Conservation (phyloP, 106 monocot genomes). For the Dendrobium catenatum region DNA sequence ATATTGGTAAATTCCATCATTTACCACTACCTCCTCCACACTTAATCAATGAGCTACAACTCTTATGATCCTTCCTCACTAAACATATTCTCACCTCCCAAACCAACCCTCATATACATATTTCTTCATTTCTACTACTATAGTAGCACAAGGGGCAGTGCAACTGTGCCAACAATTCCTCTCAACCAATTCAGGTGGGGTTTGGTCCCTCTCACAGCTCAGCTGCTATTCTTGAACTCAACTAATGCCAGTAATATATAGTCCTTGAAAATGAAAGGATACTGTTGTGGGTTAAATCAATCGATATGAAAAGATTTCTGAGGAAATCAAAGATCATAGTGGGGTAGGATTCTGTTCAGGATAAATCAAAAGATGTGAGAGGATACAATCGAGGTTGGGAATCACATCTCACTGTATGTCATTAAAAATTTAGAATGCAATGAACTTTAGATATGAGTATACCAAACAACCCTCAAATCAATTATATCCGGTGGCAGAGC, state of each 20-base stretch:
- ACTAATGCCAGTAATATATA: neutral
- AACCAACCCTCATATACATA: neutral
- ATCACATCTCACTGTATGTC: neutral
- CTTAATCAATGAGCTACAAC: neutral
- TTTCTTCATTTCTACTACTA: no score
- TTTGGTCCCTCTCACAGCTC: neutral
- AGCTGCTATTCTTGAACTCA: neutral
- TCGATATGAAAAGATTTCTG: neutral
- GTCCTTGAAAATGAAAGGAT: neutral
- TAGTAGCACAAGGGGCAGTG: neutral
- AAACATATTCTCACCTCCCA: neutral
- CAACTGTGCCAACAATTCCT: neutral
- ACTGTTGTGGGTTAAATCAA: neutral
- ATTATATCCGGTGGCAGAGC: neutral
- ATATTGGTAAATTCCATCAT: neutral
- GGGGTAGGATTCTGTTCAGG: neutral
- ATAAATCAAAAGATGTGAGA: neutral
- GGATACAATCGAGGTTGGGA: neutral
- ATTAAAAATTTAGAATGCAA: neutral
- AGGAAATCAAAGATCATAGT: neutral
- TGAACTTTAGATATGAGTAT: neutral
- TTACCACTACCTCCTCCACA: neutral
- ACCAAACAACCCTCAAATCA: neutral
- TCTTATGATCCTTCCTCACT: neutral
- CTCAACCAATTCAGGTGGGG: neutral